These are phyloP conservation scores for Cucurbita maxima DNA, from an alignment of 306 rosid genomes.

Conservation along the genomic window DNA sequence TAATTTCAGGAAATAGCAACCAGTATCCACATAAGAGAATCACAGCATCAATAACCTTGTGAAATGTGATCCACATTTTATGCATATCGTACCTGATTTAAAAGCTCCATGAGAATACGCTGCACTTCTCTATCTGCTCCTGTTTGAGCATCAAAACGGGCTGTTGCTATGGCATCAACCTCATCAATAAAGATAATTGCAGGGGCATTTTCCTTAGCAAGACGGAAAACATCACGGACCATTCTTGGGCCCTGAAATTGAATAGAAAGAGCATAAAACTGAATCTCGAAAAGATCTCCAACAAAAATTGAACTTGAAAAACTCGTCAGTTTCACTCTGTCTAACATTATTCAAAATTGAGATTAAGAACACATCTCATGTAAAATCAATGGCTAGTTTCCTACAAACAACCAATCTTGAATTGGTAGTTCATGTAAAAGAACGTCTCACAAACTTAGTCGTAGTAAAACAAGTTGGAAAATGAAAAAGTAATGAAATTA, in stretches of 20 bases:
- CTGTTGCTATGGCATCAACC: constrained; percentile 98
- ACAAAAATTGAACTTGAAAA: not conserved
- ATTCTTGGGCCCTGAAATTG: constrained; percentile 69
- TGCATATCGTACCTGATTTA: constrained; percentile 57
- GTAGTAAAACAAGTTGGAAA: not conserved
- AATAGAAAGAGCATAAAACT: not conserved
- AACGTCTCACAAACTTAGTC: not conserved
- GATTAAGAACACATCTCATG: not conserved
- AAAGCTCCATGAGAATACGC: constrained; percentile 97
- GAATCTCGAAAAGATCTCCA: not conserved
- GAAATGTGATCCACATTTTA: not conserved
- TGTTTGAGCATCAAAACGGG: constrained; percentile 98
- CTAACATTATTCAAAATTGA: not conserved
- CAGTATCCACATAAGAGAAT: not conserved
- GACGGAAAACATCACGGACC: constrained; percentile 99
- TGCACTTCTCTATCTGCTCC: constrained; percentile 99
- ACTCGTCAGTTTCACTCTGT: not conserved
- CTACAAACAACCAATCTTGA: not conserved
- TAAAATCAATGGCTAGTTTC: not conserved
- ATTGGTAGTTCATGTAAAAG: not conserved
- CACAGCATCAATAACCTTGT: not conserved
- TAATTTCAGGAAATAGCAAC: not conserved
- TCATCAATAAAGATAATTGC: constrained; percentile 98
- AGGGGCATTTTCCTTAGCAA: constrained; percentile 98
- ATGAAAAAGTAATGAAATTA: not conserved